Evolutionary conservation across 2,329 filamentous ascomycete species (phyloP).

Genomic region (Xylariomycetidae sp.): DNA sequence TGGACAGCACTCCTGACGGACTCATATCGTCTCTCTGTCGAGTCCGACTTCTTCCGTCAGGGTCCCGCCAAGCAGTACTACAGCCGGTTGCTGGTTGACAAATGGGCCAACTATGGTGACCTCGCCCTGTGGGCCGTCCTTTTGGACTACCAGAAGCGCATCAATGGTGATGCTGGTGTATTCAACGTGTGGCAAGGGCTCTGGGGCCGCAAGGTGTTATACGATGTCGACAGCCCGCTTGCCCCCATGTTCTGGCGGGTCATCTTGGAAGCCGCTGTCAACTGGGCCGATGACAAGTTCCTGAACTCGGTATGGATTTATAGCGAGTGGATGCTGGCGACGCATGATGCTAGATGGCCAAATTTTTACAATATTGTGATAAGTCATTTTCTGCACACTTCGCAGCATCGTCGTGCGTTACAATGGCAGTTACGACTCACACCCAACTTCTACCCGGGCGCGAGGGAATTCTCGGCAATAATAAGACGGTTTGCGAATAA

Average conservation of each 20-base stretch:
- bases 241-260: constrained; percentile 24
- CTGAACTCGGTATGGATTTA: constrained; percentile 33
- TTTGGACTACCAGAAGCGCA: constrained; percentile 25
- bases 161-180: constrained; percentile 23
- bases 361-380: constrained; percentile 45
- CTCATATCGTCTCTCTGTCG: constrained; percentile 21
- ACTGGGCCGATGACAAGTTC: constrained; percentile 22
- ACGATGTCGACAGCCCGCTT: constrained; percentile 19
- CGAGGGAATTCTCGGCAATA: constrained; percentile 37
- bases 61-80: constrained; percentile 19
- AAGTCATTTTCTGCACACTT: constrained; percentile 35
- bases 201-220: constrained; percentile 27
- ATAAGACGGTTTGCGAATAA: constrained; percentile 37
- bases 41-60: constrained; percentile 26
- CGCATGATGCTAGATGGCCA: constrained; percentile 42
- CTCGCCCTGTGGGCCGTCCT: constrained; percentile 26
- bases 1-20: constrained; percentile 22
- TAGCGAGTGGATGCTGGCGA: constrained; percentile 37
- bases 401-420: constrained; percentile 33
- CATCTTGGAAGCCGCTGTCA: constrained; percentile 29
- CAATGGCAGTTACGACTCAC: constrained; percentile 45
- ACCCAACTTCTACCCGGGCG: constrained; percentile 36
- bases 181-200: constrained; percentile 24
- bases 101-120: constrained; percentile 20
- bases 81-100: constrained; percentile 21